Conservation (phyloP, 176 grass and related monocot species). For the Saccharum officinarum region DNA sequence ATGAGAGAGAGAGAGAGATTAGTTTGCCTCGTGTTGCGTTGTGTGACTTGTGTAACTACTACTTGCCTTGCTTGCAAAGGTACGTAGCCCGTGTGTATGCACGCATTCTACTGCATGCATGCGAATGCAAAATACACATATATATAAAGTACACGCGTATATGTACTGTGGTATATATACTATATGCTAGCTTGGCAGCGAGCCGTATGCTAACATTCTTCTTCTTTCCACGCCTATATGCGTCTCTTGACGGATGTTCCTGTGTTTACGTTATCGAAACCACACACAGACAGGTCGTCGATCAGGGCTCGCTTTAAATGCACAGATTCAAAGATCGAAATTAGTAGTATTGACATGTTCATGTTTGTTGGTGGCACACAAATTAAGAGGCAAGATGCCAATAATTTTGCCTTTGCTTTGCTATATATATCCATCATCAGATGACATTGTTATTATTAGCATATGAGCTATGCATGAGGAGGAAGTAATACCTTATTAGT, state of each 20-base stretch:
- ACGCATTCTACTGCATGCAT: constrained; percentile 4
- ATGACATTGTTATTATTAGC: too few species aligned
- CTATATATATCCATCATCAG: too few species aligned
- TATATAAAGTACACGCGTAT: not conserved
- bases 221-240: not conserved
- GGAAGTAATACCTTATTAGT: too few species aligned
- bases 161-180: not conserved
- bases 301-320: not conserved
- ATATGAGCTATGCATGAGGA: too few species aligned
- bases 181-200: not conserved
- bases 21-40: constrained; percentile 33
- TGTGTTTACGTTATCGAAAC: constrained; percentile 34
- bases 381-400: too few species aligned
- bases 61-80: constrained; percentile 51
- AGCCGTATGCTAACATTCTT: constrained; percentile 13
- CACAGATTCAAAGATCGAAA: too few species aligned
- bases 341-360: not conserved
- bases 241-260: constrained; percentile 40
- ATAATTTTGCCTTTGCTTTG: too few species aligned
- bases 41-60: constrained; percentile 6
- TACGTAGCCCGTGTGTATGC: constrained; percentile 32
- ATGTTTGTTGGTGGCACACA: too few species aligned
- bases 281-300: not conserved
- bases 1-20: not conserved
- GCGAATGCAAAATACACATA: not conserved